A percentile compares a stretch with the other conserved stretches of the same genome.
These are phyloP conservation scores for Dionaea muscipula DNA, from an alignment of 179 eudicot species.

Conservation along the genomic window DNA sequence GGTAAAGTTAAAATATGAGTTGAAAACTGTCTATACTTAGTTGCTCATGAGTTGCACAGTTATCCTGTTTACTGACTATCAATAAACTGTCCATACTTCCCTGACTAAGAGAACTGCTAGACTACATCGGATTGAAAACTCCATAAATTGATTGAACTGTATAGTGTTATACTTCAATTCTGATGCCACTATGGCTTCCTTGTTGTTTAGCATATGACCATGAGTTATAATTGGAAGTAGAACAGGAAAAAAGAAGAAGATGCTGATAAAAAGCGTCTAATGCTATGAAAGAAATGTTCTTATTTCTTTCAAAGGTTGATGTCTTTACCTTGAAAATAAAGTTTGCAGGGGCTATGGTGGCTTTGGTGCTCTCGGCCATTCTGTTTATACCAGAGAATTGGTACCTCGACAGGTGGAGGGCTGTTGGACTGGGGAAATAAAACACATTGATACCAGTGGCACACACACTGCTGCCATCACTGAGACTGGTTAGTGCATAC, in stretches of 20 bases:
- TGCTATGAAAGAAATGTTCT: not conserved
- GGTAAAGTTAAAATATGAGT: too few species aligned
- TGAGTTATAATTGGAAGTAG: too few species aligned
- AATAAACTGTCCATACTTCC: too few species aligned
- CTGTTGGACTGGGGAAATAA: constrained; percentile 51
- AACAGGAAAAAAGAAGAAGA: not conserved
- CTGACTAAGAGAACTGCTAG: too few species aligned
- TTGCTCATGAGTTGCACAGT: too few species aligned
- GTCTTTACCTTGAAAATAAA: constrained; percentile 35
- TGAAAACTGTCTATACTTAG: too few species aligned
- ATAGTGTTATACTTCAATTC: too few species aligned
- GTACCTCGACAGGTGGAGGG: constrained; percentile 72
- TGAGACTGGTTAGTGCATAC: constrained; percentile 42
- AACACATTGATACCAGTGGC: constrained; percentile 80
- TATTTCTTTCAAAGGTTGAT: constrained; percentile 22
- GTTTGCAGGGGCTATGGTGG: constrained; percentile 99
- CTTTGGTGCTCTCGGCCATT: constrained; percentile 94
- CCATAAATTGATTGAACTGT: too few species aligned
- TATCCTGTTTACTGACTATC: too few species aligned
- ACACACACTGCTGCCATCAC: constrained; percentile 88
- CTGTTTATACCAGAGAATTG: constrained; percentile 75
- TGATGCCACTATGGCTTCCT: too few species aligned
- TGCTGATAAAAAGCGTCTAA: not conserved
- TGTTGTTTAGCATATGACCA: too few species aligned
- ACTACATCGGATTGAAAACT: too few species aligned